Conservation (phyloP, 139 green algal genomes). For the Coelastrella sp. region DNA sequence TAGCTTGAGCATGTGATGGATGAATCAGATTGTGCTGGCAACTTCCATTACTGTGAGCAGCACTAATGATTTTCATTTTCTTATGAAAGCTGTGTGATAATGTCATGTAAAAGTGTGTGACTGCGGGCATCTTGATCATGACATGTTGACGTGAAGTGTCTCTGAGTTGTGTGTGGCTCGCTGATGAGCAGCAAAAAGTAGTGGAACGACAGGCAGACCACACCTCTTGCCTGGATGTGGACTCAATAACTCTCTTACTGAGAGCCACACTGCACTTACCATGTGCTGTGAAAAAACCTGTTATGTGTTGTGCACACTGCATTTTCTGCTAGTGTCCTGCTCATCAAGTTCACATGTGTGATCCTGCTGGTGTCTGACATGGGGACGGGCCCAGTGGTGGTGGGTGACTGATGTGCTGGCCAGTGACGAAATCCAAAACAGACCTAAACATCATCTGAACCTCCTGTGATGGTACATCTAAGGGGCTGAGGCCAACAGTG, state of each 20-base stretch:
- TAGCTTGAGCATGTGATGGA: no score
- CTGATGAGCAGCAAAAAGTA: slow-evolving; percentile 46
- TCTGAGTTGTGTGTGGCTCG: not conserved
- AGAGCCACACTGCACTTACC: not conserved
- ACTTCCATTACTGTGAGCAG: no score
- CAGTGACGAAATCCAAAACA: slow-evolving; percentile 44
- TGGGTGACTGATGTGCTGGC: not conserved
- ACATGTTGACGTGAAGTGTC: no score
- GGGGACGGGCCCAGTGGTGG: not conserved
- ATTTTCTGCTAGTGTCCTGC: not conserved
- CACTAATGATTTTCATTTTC: no score
- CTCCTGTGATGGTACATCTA: slow-evolving; percentile 31
- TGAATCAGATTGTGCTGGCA: no score
- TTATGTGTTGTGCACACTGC: not conserved
- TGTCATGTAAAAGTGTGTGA: not conserved
- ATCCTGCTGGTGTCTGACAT: not conserved
- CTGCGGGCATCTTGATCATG: not conserved
- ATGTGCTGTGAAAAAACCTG: not conserved
- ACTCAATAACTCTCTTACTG: slow-evolving; percentile 50
- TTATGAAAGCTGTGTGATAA: no score
- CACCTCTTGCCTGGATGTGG: slow-evolving; percentile 37
- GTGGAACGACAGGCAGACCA: slow-evolving; percentile 44
- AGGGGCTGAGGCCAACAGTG: slow-evolving; percentile 30
- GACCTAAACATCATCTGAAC: slow-evolving; percentile 35
- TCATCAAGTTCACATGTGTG: not conserved